Conservation (phyloP, 257 asterid genomes). For the Leptodermis oblonga region DNA sequence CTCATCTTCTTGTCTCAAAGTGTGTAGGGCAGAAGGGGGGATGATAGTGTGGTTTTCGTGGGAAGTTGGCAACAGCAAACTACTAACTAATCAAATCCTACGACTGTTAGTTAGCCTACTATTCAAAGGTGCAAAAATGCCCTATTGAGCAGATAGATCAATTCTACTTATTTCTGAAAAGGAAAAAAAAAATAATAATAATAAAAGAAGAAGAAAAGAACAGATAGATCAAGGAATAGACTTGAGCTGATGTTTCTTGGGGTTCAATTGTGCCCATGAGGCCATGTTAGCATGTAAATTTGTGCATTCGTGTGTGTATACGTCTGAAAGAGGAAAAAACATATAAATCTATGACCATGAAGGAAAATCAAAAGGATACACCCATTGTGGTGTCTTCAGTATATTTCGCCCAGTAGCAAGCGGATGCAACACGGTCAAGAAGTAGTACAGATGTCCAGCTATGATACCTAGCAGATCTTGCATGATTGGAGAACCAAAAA, state of each 20-base stretch:
- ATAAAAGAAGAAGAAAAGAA: too few species aligned
- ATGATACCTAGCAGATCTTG: slow-evolving; percentile 83
- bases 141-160: background rate
- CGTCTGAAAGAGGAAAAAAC: background rate
- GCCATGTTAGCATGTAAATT: background rate
- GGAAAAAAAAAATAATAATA: background rate
- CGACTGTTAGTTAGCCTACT: background rate
- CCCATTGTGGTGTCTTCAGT: slow-evolving; percentile 63
- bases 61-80: background rate
- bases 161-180: too few species aligned
- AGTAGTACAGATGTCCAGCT: slow-evolving; percentile 91
- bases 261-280: background rate
- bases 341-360: background rate
- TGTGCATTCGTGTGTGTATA: background rate
- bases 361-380: slow-evolving; percentile 67
- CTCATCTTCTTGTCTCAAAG: too few species aligned
- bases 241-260: background rate
- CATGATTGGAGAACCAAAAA: slow-evolving; percentile 68
- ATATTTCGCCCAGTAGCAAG: slow-evolving; percentile 79
- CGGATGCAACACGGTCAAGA: slow-evolving; percentile 87
- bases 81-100: background rate
- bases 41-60: background rate
- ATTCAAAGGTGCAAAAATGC: background rate
- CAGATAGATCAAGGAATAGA: background rate
- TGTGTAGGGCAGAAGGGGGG: too few species aligned